Base-by-base conservation (phyloP, 306 rosid species). In the Cucumis hystrix region DNA sequence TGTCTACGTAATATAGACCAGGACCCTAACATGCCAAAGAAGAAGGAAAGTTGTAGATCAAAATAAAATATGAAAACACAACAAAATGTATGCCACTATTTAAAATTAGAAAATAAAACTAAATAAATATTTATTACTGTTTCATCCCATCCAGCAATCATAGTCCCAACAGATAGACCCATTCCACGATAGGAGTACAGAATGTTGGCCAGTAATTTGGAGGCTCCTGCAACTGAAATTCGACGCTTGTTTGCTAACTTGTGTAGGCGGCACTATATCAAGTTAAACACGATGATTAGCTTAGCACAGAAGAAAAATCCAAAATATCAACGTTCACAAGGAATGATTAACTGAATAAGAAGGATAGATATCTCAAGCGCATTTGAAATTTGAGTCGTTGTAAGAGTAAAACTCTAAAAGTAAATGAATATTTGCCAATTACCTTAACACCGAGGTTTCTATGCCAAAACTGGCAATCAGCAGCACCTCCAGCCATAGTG, bases 141-240 rank as follows among this genome's bases (percentile, higher is more conserved):
- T 76, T 92, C 99, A 78, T 92, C 97, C 99, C 99, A 95, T 81
- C 99, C 99, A 63, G 99, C 99, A 25, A 92, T 95, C 99, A 95
- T 95, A 84, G 97, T 95, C 63, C 99, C 99, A 59, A 95, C 97
- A 74, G 97, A 95, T 52, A 95, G 85, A 52, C 97, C 99, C 99
- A 95, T 92, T 77, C 99, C 97, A 40, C 93, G 96, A 79, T 92
- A 95, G 63, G 97, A 95, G 91, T 92, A 95, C 43, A 95, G 82
- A 85, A 95, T 95, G 83, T 95, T 95, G 35, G 99, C 97, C 81
- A 95, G 87, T 45, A 95, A 84, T 88, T 95, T 95, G 28, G 99
- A 95, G 21, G 99, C 99, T 49, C 99, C 93, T 18, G 99, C 92
- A 23, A 95, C 99, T 56, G 98, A 95, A 83, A 92, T 95, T 82